Conservation (phyloP, 345 rosid genomes). For the Syzygium aqueum region DNA sequence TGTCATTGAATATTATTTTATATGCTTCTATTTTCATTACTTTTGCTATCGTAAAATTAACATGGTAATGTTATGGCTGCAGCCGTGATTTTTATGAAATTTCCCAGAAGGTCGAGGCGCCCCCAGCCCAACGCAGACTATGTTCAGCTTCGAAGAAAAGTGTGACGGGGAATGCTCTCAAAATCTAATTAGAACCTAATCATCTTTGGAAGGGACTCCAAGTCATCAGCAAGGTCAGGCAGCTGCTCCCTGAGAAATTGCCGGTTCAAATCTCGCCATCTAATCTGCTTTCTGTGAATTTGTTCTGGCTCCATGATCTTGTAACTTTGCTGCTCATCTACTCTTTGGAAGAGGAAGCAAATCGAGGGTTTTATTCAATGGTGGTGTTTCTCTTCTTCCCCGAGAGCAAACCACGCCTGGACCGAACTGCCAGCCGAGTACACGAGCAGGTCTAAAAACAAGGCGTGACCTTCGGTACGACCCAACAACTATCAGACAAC, state of each 20-base stretch:
- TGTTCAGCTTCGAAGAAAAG: not conserved
- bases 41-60: not conserved
- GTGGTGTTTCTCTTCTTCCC: not conserved
- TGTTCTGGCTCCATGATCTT: not conserved
- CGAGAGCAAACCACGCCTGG: not conserved
- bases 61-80: not conserved
- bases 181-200: not conserved
- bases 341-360: not conserved
- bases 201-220: not conserved
- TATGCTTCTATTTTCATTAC: not conserved
- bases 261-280: no score
- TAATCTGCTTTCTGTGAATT: not conserved
- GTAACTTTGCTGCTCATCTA: not conserved
- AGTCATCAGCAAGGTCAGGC: not conserved
- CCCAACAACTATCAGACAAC: not conserved
- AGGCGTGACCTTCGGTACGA: not conserved
- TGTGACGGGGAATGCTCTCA: not conserved
- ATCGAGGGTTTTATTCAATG: no score
- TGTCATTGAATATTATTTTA: not conserved
- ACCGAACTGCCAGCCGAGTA: not conserved
- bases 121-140: rapidly evolving
- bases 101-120: not conserved
- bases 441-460: not conserved
- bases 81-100: no score
- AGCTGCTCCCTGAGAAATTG: no score